These are phyloP conservation scores for Phytophthora litchii DNA, from an alignment of 352 stramenopile species.

Conservation along the genomic window DNA sequence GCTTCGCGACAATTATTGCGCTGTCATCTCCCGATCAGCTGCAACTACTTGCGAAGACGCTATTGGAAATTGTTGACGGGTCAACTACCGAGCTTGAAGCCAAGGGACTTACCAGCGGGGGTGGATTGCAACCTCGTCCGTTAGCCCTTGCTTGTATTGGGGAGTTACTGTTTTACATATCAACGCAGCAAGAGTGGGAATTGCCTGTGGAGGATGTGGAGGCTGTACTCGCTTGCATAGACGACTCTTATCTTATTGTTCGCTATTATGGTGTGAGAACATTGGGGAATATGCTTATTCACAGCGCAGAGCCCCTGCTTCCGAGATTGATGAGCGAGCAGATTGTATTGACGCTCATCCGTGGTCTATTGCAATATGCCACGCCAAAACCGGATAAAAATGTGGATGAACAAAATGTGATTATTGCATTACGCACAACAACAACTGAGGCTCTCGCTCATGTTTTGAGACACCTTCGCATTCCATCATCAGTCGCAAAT, in stretches of 20 bases:
- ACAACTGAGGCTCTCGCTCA: slow-evolving; percentile 59
- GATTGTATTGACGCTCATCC: slow-evolving; percentile 39
- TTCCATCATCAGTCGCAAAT: slow-evolving; percentile 23
- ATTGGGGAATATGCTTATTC: slow-evolving; percentile 72
- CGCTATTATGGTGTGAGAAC: slow-evolving; percentile 66
- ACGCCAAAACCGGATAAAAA: neutral
- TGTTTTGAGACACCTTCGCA: slow-evolving; percentile 54
- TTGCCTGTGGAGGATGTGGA: slow-evolving; percentile 39
- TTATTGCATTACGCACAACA: slow-evolving; percentile 41
- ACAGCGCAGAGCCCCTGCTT: slow-evolving; percentile 38
- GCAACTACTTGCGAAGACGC: slow-evolving; percentile 46
- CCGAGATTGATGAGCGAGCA: slow-evolving; percentile 50
- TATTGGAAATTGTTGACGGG: slow-evolving; percentile 28
- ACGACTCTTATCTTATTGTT: slow-evolving; percentile 43
- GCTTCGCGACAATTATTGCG: slow-evolving; percentile 74
- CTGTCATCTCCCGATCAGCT: slow-evolving; percentile 63
- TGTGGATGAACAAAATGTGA: slow-evolving; percentile 6
- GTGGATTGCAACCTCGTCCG: slow-evolving; percentile 25
- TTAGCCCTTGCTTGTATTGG: slow-evolving; percentile 63
- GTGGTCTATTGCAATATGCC: slow-evolving; percentile 32
- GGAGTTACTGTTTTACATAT: slow-evolving; percentile 78
- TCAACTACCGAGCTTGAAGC: neutral
- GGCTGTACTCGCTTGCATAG: slow-evolving; percentile 44
- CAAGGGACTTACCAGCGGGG: neutral
- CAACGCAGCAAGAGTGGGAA: slow-evolving; percentile 56